These are phyloP conservation scores for Populus alba DNA, from an alignment of 345 rosid genomes.

Conservation along the genomic window DNA sequence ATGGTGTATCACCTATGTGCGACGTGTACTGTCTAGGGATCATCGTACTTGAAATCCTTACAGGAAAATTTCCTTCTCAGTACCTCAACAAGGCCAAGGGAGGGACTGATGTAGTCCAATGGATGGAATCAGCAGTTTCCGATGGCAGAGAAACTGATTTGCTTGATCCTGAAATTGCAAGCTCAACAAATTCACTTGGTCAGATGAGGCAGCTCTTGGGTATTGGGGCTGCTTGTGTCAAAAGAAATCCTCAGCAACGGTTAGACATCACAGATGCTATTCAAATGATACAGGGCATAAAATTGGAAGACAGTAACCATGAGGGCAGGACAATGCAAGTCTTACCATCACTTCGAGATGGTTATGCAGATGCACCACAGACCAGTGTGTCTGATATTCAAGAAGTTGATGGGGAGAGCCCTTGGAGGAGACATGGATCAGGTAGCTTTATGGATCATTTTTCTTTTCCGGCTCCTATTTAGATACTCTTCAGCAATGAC, in stretches of 20 bases:
- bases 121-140: slow-evolving; percentile 46
- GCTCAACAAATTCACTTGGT: slow-evolving; percentile 17
- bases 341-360: slow-evolving; percentile 26
- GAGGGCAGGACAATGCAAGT: slow-evolving; percentile 27
- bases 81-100: slow-evolving; percentile 46
- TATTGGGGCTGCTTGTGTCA: slow-evolving; percentile 55
- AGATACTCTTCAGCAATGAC: not conserved
- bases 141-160: slow-evolving; percentile 48
- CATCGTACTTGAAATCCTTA: slow-evolving; percentile 64
- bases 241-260: slow-evolving; percentile 43
- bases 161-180: slow-evolving; percentile 61
- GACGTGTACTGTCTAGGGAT: slow-evolving; percentile 80
- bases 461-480: slow-evolving; percentile 12
- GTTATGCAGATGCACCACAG: slow-evolving; percentile 13
- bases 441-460: slow-evolving; percentile 1
- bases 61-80: slow-evolving; percentile 65
- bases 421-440: not conserved
- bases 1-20: slow-evolving; percentile 50
- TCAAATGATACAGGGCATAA: slow-evolving; percentile 48
- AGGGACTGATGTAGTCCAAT: slow-evolving; percentile 52
- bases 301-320: slow-evolving; percentile 23
- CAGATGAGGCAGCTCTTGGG: slow-evolving; percentile 52
- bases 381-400: not conserved
- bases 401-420: not conserved
- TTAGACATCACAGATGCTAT: slow-evolving; percentile 54